These are phyloP conservation scores for Candida tropicalis DNA, from an alignment of 1,139 yeast genomes.

Conservation along the genomic window DNA sequence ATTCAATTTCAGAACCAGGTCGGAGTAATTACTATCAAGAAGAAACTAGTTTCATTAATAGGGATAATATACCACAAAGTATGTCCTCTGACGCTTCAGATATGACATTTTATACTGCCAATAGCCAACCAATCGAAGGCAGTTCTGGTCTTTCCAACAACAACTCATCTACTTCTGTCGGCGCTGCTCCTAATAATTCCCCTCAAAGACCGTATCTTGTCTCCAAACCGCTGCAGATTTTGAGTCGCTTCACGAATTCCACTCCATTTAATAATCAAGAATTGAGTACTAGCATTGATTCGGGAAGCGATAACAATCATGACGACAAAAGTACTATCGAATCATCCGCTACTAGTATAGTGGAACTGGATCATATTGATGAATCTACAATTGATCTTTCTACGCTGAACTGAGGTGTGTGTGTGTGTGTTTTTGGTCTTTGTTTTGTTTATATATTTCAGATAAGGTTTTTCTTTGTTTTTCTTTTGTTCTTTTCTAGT, in stretches of 20 bases:
- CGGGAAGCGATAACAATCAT: conserved; percentile 13
- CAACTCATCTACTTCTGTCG: neutral
- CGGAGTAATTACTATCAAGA: neutral
- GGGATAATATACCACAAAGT: conserved; percentile 4
- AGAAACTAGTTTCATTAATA: neutral
- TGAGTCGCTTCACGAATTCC: conserved; percentile 22
- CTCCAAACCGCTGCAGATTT: conserved; percentile 31
- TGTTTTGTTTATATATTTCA: neutral
- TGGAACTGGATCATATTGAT: conserved; percentile 9
- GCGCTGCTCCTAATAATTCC: neutral
- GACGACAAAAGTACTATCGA: conserved; percentile 11
- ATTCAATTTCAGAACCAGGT: neutral
- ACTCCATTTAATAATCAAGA: conserved; percentile 15
- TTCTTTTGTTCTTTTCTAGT: neutral
- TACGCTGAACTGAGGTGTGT: neutral
- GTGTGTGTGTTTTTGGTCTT: no score
- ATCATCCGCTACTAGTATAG: conserved; percentile 8
- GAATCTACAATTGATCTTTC: conserved; percentile 13
- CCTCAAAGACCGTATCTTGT: conserved; percentile 14
- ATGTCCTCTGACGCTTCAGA: conserved; percentile 7
- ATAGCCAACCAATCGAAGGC: conserved; percentile 8
- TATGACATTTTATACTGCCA: conserved; percentile 11
- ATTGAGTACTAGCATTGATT: conserved; percentile 32
- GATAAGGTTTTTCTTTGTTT: neutral
- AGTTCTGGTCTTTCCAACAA: conserved; percentile 1